These are phyloP conservation scores for Naegleria fowleri DNA, from an alignment of 208 protist genomes.

Conservation along the genomic window DNA sequence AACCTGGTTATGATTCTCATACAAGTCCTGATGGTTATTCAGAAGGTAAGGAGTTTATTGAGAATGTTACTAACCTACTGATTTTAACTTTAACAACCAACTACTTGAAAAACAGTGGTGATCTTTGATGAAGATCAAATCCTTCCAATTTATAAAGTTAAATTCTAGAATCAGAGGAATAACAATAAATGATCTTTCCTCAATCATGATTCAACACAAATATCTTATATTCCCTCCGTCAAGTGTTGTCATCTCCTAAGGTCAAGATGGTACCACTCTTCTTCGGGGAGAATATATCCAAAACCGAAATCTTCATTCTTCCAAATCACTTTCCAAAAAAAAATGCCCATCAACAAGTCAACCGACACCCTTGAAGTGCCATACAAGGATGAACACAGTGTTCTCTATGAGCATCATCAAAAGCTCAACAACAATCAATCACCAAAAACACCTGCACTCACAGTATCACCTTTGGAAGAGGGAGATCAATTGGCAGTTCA, in stretches of 20 bases:
- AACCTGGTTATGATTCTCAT: background rate
- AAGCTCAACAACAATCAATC: background rate
- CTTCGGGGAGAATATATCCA: no score
- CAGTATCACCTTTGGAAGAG: background rate
- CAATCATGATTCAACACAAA: no score
- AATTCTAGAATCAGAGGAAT: no score
- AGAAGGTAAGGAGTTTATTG: background rate
- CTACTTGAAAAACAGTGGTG: background rate
- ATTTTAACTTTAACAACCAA: no score
- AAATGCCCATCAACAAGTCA: background rate
- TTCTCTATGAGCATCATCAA: background rate
- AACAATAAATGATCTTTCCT: no score
- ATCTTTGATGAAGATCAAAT: slow-evolving; percentile 16
- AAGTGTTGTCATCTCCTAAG: no score
- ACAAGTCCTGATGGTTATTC: background rate
- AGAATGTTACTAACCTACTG: no score
- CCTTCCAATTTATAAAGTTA: background rate
- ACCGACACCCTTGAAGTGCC: no score
- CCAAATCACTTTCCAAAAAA: background rate
- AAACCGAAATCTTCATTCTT: no score
- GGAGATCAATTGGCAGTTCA: background rate
- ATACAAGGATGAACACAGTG: background rate
- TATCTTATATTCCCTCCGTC: no score
- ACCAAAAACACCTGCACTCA: background rate
- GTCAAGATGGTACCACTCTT: no score